Percentiles rank a stretch among this genome's conserved stretches.
These are phyloP conservation scores for Phytophthora kernoviae DNA, from an alignment of 352 stramenopile species.

Conservation along the genomic window DNA sequence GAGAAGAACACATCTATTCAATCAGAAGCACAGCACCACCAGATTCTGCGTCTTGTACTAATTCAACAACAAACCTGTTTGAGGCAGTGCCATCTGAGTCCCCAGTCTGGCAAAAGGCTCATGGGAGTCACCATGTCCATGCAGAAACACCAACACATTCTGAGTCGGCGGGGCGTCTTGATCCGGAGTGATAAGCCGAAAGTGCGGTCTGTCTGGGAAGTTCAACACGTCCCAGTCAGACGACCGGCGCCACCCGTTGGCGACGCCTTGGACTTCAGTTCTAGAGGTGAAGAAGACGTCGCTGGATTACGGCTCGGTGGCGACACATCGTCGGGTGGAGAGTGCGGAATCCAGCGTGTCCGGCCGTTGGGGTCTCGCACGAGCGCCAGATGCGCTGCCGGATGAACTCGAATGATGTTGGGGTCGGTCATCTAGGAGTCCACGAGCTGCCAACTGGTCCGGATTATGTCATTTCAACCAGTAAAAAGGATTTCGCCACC, in stretches of 20 bases:
- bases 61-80: constrained; percentile 48
- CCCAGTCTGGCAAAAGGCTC: constrained; percentile 54
- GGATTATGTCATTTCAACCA: no score
- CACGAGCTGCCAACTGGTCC: no score
- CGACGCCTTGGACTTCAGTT: constrained; percentile 15
- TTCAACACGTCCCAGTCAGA: constrained; percentile 25
- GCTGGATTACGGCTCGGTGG: neutral
- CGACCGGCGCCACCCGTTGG: constrained; percentile 11
- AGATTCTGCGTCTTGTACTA: no score
- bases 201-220: constrained; percentile 27
- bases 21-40: no score
- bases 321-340: constrained; percentile 4
- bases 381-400: constrained; percentile 32
- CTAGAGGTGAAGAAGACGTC: constrained; percentile 14
- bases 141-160: constrained; percentile 67
- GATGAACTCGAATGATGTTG: constrained; percentile 31
- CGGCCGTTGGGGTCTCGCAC: constrained; percentile 18
- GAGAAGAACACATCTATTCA: neutral
- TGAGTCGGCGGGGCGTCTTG: constrained; percentile 33
- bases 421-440: no score
- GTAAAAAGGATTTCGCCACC: no score
- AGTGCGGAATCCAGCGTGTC: constrained; percentile 27
- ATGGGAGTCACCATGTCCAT: constrained; percentile 65
- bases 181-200: constrained; percentile 31
- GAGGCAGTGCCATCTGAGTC: constrained; percentile 59